phyloP scores from a whole-genome alignment of 176 grass and related monocot species.

The Panicum miliaceum region DNA sequence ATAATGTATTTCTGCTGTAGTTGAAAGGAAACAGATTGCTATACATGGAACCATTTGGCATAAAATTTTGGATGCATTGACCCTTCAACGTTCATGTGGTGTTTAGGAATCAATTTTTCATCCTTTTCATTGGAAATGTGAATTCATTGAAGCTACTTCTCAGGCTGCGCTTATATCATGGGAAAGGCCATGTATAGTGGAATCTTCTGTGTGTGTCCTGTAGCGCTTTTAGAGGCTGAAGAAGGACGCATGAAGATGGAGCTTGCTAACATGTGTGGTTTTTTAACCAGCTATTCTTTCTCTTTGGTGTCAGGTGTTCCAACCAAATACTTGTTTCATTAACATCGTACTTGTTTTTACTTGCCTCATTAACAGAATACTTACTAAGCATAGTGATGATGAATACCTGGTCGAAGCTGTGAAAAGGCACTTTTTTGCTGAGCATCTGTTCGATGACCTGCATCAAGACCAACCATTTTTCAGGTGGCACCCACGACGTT shows the following conservation, averaged over 20 bases:
- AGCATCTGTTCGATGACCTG: conserved; percentile 75
- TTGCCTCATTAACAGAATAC: conserved; percentile 53
- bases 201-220: not conserved
- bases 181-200: not conserved
- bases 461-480: conserved; percentile 65
- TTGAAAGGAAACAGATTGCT: conserved; percentile 7
- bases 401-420: conserved; percentile 48
- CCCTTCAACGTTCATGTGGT: conserved; percentile 1
- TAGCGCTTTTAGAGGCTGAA: not conserved
- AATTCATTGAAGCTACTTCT: conserved; percentile 35
- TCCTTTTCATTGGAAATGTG: conserved; percentile 1
- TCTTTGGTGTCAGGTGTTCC: not conserved
- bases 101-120: conserved; percentile 5
- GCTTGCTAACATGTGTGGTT: conserved; percentile 54
- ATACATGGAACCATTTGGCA: not conserved
- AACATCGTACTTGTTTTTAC: conserved; percentile 3
- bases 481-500: conserved; percentile 65
- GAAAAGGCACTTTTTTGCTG: conserved; percentile 65
- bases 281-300: not conserved
- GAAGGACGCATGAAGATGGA: conserved; percentile 47
- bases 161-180: not conserved
- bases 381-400: conserved; percentile 66
- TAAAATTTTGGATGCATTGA: conserved; percentile 21
- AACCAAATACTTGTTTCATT: conserved; percentile 41
- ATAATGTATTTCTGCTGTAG: not conserved